phyloP scores from a whole-genome alignment of 371 early-diverging fungal genomes.

The Mucor saturninus region DNA sequence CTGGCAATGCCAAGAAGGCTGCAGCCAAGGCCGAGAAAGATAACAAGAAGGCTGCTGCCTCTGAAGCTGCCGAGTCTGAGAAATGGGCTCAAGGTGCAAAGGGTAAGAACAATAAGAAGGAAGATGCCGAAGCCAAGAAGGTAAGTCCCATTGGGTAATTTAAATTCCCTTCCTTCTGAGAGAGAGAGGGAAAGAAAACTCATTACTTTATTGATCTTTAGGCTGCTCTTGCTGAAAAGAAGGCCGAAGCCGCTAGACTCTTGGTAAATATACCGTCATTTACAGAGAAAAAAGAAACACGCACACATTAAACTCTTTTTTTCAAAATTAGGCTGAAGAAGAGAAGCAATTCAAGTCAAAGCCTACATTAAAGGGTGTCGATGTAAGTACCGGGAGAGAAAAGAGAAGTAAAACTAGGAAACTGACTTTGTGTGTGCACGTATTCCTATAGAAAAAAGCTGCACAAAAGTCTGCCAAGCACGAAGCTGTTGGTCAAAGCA shows the following conservation, averaged over 20 bases:
- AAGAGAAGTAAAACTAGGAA: no score
- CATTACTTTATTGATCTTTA: constrained; percentile 7
- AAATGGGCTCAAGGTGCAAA: constrained; percentile 79
- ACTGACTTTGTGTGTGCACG: no score
- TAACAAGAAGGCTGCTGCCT: constrained; percentile 51
- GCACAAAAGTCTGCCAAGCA: constrained; percentile 58
- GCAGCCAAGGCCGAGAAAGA: constrained; percentile 68
- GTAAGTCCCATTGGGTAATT: constrained; percentile 27
- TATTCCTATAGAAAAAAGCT: constrained; percentile 45
- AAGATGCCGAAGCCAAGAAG: constrained; percentile 71
- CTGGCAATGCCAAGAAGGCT: constrained; percentile 77
- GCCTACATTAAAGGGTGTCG: constrained; percentile 34
- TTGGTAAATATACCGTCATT: constrained; percentile 22
- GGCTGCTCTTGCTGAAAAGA: constrained; percentile 49
- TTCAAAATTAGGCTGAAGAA: constrained; percentile 49
- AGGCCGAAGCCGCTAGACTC: constrained; percentile 40
- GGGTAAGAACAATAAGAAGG: constrained; percentile 68
- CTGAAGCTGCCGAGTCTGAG: constrained; percentile 62
- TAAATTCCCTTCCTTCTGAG: no score
- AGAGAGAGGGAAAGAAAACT: background rate
- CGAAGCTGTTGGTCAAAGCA: constrained; percentile 49
- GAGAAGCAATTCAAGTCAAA: constrained; percentile 45
- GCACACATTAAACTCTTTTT: background rate
- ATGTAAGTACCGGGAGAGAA: constrained; percentile 20
- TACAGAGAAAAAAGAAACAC: background rate